Conservation (phyloP, 2,329 filamentous ascomycete species). For the Fusarium irregulare region DNA sequence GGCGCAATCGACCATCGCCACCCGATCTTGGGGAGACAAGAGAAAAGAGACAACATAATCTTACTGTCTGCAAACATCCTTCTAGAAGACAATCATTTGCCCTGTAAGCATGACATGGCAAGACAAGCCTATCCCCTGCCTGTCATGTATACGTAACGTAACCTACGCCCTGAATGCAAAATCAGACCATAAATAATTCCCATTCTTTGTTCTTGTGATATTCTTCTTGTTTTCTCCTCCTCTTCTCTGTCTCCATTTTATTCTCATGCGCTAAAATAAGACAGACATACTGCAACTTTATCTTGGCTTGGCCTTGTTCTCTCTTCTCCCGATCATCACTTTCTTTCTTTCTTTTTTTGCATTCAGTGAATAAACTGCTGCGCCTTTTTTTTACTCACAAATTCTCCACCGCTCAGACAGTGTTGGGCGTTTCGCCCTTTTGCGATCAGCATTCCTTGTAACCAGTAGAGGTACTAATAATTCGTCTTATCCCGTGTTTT, state of each 20-base stretch:
- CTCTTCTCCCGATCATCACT: conserved; percentile 27
- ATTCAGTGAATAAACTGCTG: not conserved
- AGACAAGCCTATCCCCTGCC: not conserved
- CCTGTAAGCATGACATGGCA: not conserved
- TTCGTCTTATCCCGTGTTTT: conserved; percentile 2
- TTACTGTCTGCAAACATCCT: not conserved
- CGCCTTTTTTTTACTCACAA: not conserved
- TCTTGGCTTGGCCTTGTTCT: conserved; percentile 24
- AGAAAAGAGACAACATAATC: conserved; percentile 38
- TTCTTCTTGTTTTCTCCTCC: not conserved
- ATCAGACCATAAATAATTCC: not conserved
- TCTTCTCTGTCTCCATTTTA: not conserved
- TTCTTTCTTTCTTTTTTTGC: not conserved
- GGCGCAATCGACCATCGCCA: not conserved
- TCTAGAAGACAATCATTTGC: not conserved
- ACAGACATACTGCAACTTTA: conserved; percentile 6
- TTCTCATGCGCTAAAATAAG: not conserved
- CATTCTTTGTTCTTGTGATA: not conserved
- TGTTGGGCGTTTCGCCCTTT: conserved; percentile 25
- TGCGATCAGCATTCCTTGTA: conserved; percentile 8
- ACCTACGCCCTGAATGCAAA: not conserved
- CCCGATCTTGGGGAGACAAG: conserved; percentile 18
- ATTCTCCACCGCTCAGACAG: conserved; percentile 21
- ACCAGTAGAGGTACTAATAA: not conserved
- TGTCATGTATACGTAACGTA: not conserved